Evolutionary conservation across 2,329 filamentous ascomycete species (phyloP).

Genomic region (Tolypocladium album): DNA sequence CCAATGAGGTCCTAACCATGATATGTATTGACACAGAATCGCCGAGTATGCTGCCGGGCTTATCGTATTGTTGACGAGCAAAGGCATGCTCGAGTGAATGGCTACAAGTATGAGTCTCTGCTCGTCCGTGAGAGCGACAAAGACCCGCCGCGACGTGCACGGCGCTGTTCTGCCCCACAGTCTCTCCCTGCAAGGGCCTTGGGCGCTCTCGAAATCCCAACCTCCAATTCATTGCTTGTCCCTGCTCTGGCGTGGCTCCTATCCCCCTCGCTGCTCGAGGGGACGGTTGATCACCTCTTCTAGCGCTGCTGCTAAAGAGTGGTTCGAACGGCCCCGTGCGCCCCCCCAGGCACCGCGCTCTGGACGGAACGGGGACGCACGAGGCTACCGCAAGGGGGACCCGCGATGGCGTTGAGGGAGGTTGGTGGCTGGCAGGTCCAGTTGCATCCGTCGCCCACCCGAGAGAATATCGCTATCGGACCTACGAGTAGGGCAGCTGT

Average conservation of each 20-base stretch:
- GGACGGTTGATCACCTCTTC: background rate
- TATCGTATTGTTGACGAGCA: background rate
- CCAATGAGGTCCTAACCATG: background rate
- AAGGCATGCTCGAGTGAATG: background rate
- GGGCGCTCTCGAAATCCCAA: background rate
- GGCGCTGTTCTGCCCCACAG: background rate
- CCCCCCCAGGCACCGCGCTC: background rate
- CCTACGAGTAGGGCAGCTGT: too few species aligned
- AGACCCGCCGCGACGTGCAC: background rate
- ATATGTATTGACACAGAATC: background rate
- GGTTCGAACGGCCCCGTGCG: background rate
- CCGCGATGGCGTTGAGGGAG: background rate
- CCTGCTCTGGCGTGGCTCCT: background rate
- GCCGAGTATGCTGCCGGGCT: background rate
- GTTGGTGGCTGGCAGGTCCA: background rate
- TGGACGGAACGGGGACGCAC: background rate
- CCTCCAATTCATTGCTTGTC: background rate
- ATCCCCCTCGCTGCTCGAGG: background rate
- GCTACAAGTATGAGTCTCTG: too few species aligned
- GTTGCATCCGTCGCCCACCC: background rate
- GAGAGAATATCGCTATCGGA: background rate
- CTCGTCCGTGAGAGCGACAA: too few species aligned
- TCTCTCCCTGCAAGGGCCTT: background rate
- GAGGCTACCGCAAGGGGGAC: background rate
- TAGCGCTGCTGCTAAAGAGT: background rate